Percentiles rank a stretch among this genome's conserved stretches.
phyloP scores from a whole-genome alignment of 2,329 filamentous ascomycete species.

The Pseudofabraea citricarpa region DNA sequence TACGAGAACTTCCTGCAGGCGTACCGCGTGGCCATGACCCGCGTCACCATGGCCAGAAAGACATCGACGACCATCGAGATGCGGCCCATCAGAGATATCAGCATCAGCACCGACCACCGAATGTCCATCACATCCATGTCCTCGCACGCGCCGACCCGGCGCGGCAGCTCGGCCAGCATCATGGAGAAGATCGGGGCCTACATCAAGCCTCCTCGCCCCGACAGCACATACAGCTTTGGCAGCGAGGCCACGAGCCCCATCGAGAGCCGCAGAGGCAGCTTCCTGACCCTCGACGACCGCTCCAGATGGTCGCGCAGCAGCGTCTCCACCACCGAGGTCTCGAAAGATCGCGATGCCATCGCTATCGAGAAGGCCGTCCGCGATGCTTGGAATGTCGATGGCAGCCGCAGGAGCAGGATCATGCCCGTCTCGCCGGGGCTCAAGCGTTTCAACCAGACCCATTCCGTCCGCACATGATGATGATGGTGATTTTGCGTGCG shows the following conservation, averaged over 20 bases:
- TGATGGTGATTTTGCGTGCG: background rate
- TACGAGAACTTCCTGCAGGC: background rate
- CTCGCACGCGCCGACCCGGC: background rate
- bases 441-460: background rate
- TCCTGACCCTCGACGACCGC: background rate
- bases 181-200: constrained; percentile 9
- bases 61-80: background rate
- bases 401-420: background rate
- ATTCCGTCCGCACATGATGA: background rate
- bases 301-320: background rate
- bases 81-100: background rate
- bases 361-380: constrained; percentile 1
- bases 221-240: background rate
- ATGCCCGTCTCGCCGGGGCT: background rate
- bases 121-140: background rate
- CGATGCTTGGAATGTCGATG: background rate
- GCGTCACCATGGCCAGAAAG: background rate
- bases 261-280: background rate
- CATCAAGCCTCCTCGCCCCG: constrained; percentile 4
- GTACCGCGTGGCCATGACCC: background rate
- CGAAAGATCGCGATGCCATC: background rate
- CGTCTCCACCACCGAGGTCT: background rate
- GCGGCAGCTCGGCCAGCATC: constrained; percentile 1
- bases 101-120: constrained; percentile 5
- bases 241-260: background rate